Evolutionary conservation across 805 yeast genomes (phyloP).

Genomic region (Kurtzmaniella cleridarum): DNA sequence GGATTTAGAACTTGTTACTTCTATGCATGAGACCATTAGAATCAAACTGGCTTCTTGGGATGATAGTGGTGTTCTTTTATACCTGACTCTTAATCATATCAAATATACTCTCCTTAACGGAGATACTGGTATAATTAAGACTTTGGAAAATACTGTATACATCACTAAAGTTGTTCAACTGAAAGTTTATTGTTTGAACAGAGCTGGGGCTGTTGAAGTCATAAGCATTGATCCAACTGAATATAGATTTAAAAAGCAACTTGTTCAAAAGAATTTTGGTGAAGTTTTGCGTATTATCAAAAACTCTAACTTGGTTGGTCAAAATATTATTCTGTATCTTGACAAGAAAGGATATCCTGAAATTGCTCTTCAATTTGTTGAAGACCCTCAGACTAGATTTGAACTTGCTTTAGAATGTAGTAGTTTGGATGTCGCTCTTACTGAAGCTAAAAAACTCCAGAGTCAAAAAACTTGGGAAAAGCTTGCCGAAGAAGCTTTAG

Average conservation of each 20-base stretch:
- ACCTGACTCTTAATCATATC: constrained; percentile 92
- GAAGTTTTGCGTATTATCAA: constrained; percentile 89
- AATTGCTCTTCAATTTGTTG: constrained; percentile 93
- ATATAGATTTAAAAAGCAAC: constrained; percentile 90
- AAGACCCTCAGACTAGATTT: constrained; percentile 93
- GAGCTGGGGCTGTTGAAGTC: constrained; percentile 79
- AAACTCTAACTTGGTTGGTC: constrained; percentile 90
- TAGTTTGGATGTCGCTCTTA: constrained; percentile 78
- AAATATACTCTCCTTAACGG: constrained; percentile 92
- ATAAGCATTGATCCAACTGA: constrained; percentile 90
- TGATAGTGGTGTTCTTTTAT: constrained; percentile 83
- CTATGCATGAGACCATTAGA: constrained; percentile 94
- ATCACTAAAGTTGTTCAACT: constrained; percentile 66
- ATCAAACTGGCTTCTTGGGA: constrained; percentile 98
- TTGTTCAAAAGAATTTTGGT: constrained; percentile 81
- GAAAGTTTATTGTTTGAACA: constrained; percentile 72
- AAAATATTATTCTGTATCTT: constrained; percentile 89
- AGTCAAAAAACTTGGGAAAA: constrained; percentile 69
- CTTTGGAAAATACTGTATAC: constrained; percentile 84
- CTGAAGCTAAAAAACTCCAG: constrained; percentile 77
- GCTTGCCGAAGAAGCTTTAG: constrained; percentile 78
- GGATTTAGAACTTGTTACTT: constrained; percentile 68
- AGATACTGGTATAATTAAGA: constrained; percentile 90
- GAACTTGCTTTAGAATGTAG: constrained; percentile 95
- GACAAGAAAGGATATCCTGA: constrained; percentile 97